Percentiles rank a stretch among this genome's conserved stretches.
These are phyloP conservation scores for Fonsecaea erecta DNA, from an alignment of 2,329 filamentous ascomycete species.

Conservation along the genomic window DNA sequence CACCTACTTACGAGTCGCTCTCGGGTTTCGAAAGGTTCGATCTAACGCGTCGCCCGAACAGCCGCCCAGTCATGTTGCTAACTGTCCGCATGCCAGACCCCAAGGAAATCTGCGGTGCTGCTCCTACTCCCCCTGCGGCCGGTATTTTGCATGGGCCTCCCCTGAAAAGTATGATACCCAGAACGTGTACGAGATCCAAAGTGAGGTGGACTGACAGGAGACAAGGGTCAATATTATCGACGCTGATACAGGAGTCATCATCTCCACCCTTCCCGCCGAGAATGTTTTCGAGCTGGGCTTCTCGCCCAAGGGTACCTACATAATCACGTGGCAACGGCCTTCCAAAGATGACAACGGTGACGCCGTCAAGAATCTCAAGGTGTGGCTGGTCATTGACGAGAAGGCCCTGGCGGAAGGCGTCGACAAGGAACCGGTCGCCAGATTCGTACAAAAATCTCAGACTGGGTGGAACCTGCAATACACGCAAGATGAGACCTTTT, in stretches of 20 bases:
- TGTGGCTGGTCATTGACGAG: constrained; percentile 85
- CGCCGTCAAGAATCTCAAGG: constrained; percentile 93
- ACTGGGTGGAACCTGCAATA: constrained; percentile 98
- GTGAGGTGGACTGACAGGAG: constrained; percentile 9
- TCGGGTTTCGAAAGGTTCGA: constrained; percentile 71
- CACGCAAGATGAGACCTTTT: constrained; percentile 89
- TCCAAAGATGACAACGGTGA: constrained; percentile 92
- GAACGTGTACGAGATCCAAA: neutral
- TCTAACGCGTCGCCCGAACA: neutral
- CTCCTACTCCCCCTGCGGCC: constrained; percentile 92
- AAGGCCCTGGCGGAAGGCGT: constrained; percentile 61
- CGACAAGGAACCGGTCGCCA: constrained; percentile 74
- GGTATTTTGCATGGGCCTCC: constrained; percentile 94
- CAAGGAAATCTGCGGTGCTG: constrained; percentile 95
- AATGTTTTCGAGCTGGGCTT: constrained; percentile 96
- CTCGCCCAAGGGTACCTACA: constrained; percentile 86
- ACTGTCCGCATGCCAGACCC: constrained; percentile 60
- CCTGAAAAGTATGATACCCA: constrained; percentile 64
- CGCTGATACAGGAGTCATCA: constrained; percentile 72
- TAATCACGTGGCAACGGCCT: constrained; percentile 96
- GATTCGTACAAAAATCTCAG: constrained; percentile 94
- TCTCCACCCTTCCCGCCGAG: constrained; percentile 74
- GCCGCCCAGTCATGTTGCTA: constrained; percentile 14
- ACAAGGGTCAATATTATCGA: constrained; percentile 79
- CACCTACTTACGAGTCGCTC: constrained; percentile 82